phyloP scores from a whole-genome alignment of 1,139 yeast genomes.

The Debaryomyces udenii region DNA sequence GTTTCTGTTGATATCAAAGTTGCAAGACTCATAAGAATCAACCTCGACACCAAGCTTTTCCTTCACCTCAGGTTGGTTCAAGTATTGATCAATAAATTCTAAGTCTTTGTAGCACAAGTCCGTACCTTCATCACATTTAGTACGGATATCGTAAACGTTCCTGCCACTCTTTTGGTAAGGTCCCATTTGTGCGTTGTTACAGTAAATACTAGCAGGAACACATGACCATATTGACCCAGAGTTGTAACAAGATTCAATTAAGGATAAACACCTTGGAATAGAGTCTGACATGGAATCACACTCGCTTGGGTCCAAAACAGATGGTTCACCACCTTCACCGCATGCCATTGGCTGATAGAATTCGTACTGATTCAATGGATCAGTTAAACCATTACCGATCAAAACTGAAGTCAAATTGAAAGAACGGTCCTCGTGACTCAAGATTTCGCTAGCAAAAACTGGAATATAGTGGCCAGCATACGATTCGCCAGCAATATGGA shows the following conservation, averaged over 20 bases:
- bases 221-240: constrained; percentile 83
- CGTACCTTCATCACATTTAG: constrained; percentile 71
- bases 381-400: constrained; percentile 96
- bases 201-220: constrained; percentile 90
- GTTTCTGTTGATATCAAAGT: constrained; percentile 79
- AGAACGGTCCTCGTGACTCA: constrained; percentile 72
- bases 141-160: constrained; percentile 92
- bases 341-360: constrained; percentile 97
- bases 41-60: constrained; percentile 92
- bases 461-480: constrained; percentile 99
- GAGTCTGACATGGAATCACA: constrained; percentile 75
- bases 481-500: constrained; percentile 99
- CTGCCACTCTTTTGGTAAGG: constrained; percentile 91
- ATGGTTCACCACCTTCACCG: constrained; percentile 86
- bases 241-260: constrained; percentile 81
- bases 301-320: constrained; percentile 77
- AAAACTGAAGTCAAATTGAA: constrained; percentile 85
- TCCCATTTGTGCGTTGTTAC: constrained; percentile 83
- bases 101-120: constrained; percentile 65
- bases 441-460: constrained; percentile 84
- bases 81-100: constrained; percentile 36
- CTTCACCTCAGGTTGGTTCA: constrained; percentile 48
- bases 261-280: constrained; percentile 78
- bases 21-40: constrained; percentile 80
- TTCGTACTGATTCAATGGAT: constrained; percentile 85